Percentiles rank a stretch among this genome's conserved stretches.
Conservation (phyloP, 73 alveolate species). For the Stentor roeselii region DNA sequence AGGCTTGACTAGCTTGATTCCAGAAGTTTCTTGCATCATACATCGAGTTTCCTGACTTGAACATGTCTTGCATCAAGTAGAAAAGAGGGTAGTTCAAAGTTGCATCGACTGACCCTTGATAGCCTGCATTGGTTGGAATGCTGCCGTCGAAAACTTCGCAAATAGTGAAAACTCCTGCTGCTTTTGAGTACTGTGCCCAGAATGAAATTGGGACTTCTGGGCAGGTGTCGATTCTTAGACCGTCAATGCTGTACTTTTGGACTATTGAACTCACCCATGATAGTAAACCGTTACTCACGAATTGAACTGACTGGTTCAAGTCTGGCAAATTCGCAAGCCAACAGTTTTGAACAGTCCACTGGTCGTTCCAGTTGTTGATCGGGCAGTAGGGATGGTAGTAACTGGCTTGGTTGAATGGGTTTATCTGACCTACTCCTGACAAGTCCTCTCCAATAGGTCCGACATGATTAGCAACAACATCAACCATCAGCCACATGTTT, state of each 20-base stretch:
- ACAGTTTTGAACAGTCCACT: slow-evolving; percentile 76
- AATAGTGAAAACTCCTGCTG: slow-evolving; percentile 73
- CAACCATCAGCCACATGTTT: slow-evolving; percentile 83
- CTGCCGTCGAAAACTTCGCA: slow-evolving; percentile 84
- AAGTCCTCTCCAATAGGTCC: slow-evolving; percentile 63
- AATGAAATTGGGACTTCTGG: slow-evolving; percentile 80
- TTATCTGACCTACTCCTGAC: slow-evolving; percentile 40
- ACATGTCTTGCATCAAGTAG: slow-evolving; percentile 64
- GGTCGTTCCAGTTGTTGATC: slow-evolving; percentile 74
- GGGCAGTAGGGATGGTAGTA: slow-evolving; percentile 82
- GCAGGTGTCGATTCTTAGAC: slow-evolving; percentile 80
- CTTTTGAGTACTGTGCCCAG: slow-evolving; percentile 69
- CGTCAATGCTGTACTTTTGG: slow-evolving; percentile 66
- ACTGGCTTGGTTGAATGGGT: slow-evolving; percentile 70
- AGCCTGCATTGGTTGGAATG: slow-evolving; percentile 63
- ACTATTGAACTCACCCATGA: slow-evolving; percentile 70
- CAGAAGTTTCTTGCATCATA: slow-evolving; percentile 39
- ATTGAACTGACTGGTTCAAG: slow-evolving; percentile 75
- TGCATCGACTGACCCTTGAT: slow-evolving; percentile 62
- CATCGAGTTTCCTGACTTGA: slow-evolving; percentile 46
- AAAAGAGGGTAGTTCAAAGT: slow-evolving; percentile 74
- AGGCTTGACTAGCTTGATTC: slow-evolving; percentile 19
- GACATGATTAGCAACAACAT: slow-evolving; percentile 86
- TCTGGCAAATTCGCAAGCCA: slow-evolving; percentile 85
- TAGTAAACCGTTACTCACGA: slow-evolving; percentile 61